phyloP scores from a whole-genome alignment of 306 rosid genomes.

The Castanospermum australe region DNA sequence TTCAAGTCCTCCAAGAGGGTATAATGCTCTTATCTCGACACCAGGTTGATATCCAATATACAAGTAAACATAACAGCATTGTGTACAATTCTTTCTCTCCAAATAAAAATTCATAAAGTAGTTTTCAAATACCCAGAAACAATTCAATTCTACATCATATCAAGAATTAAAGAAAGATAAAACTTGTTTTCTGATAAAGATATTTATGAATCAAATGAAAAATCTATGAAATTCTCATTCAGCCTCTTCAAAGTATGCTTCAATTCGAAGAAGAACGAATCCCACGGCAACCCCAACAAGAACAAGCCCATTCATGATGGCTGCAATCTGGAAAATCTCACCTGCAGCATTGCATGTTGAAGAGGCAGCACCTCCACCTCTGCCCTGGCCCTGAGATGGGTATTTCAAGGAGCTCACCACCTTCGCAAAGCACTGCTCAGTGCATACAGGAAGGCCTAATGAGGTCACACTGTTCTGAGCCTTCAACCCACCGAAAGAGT shows the following conservation, averaged over 20 bases:
- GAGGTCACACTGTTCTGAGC: constrained; percentile 60
- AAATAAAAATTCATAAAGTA: constrained; percentile 21
- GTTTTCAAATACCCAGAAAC: constrained; percentile 6
- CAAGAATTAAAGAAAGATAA: constrained; percentile 33
- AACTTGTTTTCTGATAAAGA: constrained; percentile 4
- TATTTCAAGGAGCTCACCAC: constrained; percentile 60
- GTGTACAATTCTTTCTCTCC: constrained; percentile 10
- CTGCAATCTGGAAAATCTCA: constrained; percentile 85
- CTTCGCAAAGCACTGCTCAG: constrained; percentile 68
- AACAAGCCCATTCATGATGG: constrained; percentile 61
- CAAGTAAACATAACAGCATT: background rate
- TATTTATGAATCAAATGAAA: background rate
- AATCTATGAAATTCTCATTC: constrained; percentile 39
- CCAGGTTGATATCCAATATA: background rate
- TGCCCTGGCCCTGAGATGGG: constrained; percentile 43
- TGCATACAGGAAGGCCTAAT: constrained; percentile 46
- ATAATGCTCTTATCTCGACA: background rate
- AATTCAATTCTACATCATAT: constrained; percentile 28
- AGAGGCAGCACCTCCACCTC: constrained; percentile 55
- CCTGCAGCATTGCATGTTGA: constrained; percentile 73
- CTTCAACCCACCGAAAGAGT: constrained; percentile 62
- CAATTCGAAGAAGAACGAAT: constrained; percentile 83
- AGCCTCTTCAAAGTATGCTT: constrained; percentile 69
- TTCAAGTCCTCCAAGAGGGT: background rate
- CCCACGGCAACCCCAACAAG: constrained; percentile 87